Evolutionary conservation across 2,329 filamentous ascomycete genomes (phyloP).

Genomic region (Pseudogymnoascus sp.): DNA sequence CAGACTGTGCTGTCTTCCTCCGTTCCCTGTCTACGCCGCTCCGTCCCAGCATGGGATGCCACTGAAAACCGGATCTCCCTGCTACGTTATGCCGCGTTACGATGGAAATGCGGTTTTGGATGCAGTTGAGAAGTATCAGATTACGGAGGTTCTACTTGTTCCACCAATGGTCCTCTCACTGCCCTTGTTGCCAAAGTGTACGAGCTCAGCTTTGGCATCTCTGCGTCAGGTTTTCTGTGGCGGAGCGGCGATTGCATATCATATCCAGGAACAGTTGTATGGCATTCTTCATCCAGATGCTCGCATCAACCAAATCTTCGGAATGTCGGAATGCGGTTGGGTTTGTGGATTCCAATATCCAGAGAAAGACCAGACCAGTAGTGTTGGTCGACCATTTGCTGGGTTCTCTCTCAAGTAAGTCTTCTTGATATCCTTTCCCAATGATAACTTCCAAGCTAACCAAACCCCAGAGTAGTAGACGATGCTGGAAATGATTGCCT

Average conservation of each 20-base stretch:
- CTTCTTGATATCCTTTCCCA: not conserved
- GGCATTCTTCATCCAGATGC: conserved; percentile 33
- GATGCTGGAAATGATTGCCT: conserved; percentile 21
- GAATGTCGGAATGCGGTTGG: conserved; percentile 45
- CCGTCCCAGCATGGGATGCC: conserved; percentile 66
- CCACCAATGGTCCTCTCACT: conserved; percentile 69
- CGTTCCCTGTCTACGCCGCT: conserved; percentile 60
- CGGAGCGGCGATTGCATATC: conserved; percentile 39
- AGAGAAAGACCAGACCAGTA: conserved; percentile 32
- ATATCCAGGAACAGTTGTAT: conserved; percentile 33
- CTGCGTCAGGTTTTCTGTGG: conserved; percentile 38
- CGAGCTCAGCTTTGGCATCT: conserved; percentile 35
- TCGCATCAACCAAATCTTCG: conserved; percentile 40
- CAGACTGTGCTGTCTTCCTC: conserved; percentile 44
- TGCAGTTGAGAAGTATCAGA: conserved; percentile 56
- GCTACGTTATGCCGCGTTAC: conserved; percentile 73
- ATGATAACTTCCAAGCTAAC: not conserved
- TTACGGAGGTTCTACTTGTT: conserved; percentile 59
- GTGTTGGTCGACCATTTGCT: conserved; percentile 37
- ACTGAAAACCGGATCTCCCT: conserved; percentile 54
- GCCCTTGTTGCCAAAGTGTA: conserved; percentile 6
- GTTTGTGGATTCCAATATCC: conserved; percentile 31
- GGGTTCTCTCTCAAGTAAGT: conserved; percentile 28
- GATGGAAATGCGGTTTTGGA: conserved; percentile 64
- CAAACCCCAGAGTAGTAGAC: conserved; percentile 19